Percentiles rank a stretch among this genome's conserved stretches.
Evolutionary conservation across 305 asterid species (phyloP).

Genomic region (Solanum chacoense): DNA sequence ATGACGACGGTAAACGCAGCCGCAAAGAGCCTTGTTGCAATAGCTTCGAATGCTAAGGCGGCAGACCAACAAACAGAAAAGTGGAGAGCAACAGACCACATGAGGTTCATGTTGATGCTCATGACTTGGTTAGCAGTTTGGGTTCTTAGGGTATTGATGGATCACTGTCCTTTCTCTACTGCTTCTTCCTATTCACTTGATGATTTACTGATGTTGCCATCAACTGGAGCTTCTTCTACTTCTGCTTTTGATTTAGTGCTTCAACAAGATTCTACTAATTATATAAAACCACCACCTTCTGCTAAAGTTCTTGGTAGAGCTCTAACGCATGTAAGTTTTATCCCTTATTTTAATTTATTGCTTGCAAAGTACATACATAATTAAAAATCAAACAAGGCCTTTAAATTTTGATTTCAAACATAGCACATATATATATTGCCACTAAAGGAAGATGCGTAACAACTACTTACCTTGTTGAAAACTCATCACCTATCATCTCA

Average conservation of each 20-base stretch:
- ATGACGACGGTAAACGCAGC: slow-evolving; percentile 21
- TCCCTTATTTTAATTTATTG: not conserved
- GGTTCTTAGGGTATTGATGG: slow-evolving; percentile 21
- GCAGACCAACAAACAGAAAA: not conserved
- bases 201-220: slow-evolving; percentile 5
- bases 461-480: not conserved
- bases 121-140: slow-evolving; percentile 21
- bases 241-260: slow-evolving; percentile 4
- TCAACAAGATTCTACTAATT: not conserved
- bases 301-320: slow-evolving; percentile 19
- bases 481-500: not conserved
- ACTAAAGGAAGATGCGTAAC: not conserved
- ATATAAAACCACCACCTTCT: not conserved
- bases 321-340: slow-evolving; percentile 15
- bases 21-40: slow-evolving; percentile 20
- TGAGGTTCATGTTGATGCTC: slow-evolving; percentile 20
- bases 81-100: slow-evolving; percentile 17
- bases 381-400: not conserved
- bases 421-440: not conserved
- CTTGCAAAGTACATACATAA: not conserved
- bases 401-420: not conserved
- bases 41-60: slow-evolving; percentile 10
- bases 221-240: not conserved
- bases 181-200: not conserved
- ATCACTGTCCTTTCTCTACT: slow-evolving; percentile 11